These are phyloP conservation scores for Pseudonitzschia delicatissima DNA, from an alignment of 108 stramenopile species.

Conservation along the genomic window DNA sequence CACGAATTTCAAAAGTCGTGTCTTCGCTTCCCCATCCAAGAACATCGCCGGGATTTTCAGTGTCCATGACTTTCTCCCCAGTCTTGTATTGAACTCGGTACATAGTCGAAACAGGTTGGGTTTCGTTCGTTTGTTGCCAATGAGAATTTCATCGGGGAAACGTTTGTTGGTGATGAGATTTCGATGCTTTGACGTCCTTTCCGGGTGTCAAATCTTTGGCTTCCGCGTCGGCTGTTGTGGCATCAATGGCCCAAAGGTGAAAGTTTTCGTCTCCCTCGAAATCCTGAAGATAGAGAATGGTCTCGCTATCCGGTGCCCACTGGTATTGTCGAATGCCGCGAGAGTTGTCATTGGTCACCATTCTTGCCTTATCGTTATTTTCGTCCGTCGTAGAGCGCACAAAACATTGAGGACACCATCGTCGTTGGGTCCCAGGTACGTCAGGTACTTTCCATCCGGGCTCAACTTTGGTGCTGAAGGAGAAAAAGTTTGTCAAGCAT, in stretches of 20 bases:
- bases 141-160: slow-evolving; percentile 50
- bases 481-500: too few relatives aligned
- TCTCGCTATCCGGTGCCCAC: slow-evolving; percentile 41
- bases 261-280: slow-evolving; percentile 56
- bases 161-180: slow-evolving; percentile 45
- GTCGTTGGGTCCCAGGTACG: slow-evolving; percentile 45
- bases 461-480: slow-evolving; percentile 35
- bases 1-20: slow-evolving; percentile 43
- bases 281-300: slow-evolving; percentile 62
- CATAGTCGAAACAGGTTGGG: slow-evolving; percentile 40
- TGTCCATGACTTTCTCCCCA: slow-evolving; percentile 52
- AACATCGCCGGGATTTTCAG: slow-evolving; percentile 58
- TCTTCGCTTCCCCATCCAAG: slow-evolving; percentile 55
- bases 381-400: slow-evolving; percentile 28
- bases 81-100: slow-evolving; percentile 43
- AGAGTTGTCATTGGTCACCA: slow-evolving; percentile 51
- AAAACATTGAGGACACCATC: slow-evolving; percentile 53
- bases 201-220: slow-evolving; percentile 61
- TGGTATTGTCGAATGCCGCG: slow-evolving; percentile 47
- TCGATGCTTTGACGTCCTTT: slow-evolving; percentile 55
- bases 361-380: slow-evolving; percentile 24
- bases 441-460: slow-evolving; percentile 39
- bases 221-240: background rate
- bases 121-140: slow-evolving; percentile 61
- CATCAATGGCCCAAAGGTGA: slow-evolving; percentile 53